Base-by-base conservation (phyloP, 352 stramenopile genomes). In the Pythium grandisporangium region DNA sequence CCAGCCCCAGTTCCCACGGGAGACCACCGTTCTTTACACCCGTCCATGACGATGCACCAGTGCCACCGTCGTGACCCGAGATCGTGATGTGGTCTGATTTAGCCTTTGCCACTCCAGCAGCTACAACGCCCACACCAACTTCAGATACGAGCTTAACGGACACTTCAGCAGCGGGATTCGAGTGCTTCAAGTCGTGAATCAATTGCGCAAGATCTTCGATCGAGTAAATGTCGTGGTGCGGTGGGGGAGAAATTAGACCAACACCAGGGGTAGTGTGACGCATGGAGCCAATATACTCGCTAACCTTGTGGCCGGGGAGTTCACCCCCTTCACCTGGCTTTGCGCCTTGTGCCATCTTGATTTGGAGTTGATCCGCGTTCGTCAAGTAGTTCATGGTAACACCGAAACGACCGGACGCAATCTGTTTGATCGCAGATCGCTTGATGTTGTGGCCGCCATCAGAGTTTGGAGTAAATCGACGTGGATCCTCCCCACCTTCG, bases 151-250 rank as follows among this genome's bases (percentile, higher is more conserved):
- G 75, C 66, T 98, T 98, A 6, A 98, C 91, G 21, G 76, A 96
- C 3, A 98, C 86, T 66, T 97, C 87, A 36, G 73, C 77, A 12
- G 70, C 81, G 8, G 93, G 92, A 50, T 98, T 96, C 23, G 90
- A 93, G 63, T 97, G 96, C 67, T 98, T 98, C 8, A 98, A 67
- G 69, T 98, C 95, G 69, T 98, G 90, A 55, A 98, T 98, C 25
- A 98, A 75, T 65, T 98, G 95, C 4, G 93, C 93, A 34, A 98
- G 61, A 78, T 98, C 93, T 67, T 98, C 95, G 51, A 98, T 98
- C 8, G 91, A 98, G 66, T 98, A 98, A 70, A 98, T 98, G 59
- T 98, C 95, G 66, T 98, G 95, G 52, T 98, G 95, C 13, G 95
- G 95, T 29, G 95, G 93, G 37, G 95, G 95, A 3, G 91, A 98